These are phyloP conservation scores for Diophrys sp. DNA, from an alignment of 73 alveolate genomes.

Conservation along the genomic window DNA sequence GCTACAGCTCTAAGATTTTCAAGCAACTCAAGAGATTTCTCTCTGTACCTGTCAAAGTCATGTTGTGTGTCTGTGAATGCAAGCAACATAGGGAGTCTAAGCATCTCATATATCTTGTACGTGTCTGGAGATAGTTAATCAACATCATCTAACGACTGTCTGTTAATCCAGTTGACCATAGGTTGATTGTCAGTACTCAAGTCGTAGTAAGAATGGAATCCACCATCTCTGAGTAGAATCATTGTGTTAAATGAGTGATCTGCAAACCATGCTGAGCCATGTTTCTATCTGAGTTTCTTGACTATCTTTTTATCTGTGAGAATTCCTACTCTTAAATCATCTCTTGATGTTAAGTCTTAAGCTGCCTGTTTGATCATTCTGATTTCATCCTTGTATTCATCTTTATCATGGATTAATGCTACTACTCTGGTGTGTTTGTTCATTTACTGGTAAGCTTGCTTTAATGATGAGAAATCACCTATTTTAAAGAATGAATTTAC, in stretches of 20 bases:
- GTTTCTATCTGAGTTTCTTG: slow-evolving; percentile 16
- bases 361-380: background rate
- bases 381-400: background rate
- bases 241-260: slow-evolving; percentile 22
- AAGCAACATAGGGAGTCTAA: slow-evolving; percentile 35
- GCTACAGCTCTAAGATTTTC: background rate
- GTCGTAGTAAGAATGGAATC: slow-evolving; percentile 1
- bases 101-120: slow-evolving; percentile 28
- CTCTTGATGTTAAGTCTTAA: slow-evolving; percentile 21
- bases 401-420: background rate
- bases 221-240: slow-evolving; percentile 29
- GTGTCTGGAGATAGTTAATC: slow-evolving; percentile 29
- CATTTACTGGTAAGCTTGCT: background rate
- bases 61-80: slow-evolving; percentile 36
- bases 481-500: background rate
- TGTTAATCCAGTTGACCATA: slow-evolving; percentile 32
- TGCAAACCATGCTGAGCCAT: slow-evolving; percentile 46
- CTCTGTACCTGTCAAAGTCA: background rate
- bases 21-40: background rate
- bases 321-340: slow-evolving; percentile 44
- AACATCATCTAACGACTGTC: slow-evolving; percentile 18
- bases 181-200: background rate
- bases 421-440: background rate
- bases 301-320: slow-evolving; percentile 31
- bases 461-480: background rate